These are phyloP conservation scores for Roridomyces roridus DNA, from an alignment of 768 basidiomycete genomes.

Conservation along the genomic window DNA sequence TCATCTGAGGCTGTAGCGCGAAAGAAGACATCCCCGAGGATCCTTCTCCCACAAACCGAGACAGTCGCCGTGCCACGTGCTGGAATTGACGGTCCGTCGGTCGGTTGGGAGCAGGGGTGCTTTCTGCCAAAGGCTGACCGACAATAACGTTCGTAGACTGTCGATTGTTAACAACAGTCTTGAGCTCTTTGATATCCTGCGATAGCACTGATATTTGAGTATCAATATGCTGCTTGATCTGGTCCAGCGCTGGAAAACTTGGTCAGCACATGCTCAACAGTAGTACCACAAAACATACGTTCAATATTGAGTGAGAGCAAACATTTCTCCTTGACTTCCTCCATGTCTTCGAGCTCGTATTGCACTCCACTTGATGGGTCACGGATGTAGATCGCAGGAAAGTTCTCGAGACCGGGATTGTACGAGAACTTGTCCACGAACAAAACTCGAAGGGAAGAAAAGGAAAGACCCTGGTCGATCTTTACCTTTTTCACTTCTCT, in stretches of 20 bases:
- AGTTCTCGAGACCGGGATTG: constrained; percentile 90
- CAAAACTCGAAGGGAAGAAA: constrained; percentile 79
- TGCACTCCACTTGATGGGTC: constrained; percentile 92
- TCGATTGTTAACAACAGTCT: constrained; percentile 65
- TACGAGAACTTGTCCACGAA: constrained; percentile 97
- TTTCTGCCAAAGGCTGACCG: constrained; percentile 64
- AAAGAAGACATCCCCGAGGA: constrained; percentile 32
- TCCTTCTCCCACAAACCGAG: constrained; percentile 66
- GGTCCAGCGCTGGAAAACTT: constrained; percentile 79
- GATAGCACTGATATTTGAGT: constrained; percentile 83
- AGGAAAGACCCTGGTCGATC: constrained; percentile 73
- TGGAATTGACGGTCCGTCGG: constrained; percentile 81
- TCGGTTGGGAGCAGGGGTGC: constrained; percentile 67
- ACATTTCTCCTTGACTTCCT: constrained; percentile 89
- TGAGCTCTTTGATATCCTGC: constrained; percentile 91
- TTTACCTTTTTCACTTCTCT: constrained; percentile 88
- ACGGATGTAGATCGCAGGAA: constrained; percentile 94
- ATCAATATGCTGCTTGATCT: constrained; percentile 99
- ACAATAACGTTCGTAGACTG: constrained; percentile 56
- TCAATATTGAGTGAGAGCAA: constrained; percentile 94
- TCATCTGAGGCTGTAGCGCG: constrained; percentile 61
- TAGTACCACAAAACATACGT: constrained; percentile 63
- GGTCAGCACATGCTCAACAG: constrained; percentile 11
- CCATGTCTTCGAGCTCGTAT: constrained; percentile 94
- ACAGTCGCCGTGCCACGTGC: constrained; percentile 73